phyloP scores from a whole-genome alignment of 495 filamentous ascomycete species.

The Penicillium salamii region DNA sequence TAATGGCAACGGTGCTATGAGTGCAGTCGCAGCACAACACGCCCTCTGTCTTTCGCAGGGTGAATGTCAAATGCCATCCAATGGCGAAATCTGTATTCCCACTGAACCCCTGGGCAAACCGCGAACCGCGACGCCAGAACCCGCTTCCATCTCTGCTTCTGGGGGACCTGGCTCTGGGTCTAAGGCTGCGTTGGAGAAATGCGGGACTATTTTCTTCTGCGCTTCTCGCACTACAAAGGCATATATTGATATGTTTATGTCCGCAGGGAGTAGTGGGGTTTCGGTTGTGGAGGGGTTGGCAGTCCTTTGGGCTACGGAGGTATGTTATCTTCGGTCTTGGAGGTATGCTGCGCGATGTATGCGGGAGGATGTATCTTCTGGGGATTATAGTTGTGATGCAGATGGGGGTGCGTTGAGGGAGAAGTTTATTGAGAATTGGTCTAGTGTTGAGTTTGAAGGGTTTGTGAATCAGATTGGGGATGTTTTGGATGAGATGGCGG shows the following conservation, averaged over 20 bases:
- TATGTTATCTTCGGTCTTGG: constrained; percentile 59
- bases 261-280: constrained; percentile 41
- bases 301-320: constrained; percentile 73
- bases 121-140: too few species aligned
- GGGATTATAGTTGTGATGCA: constrained; percentile 32
- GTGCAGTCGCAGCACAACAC: neutral
- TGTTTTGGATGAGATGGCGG: constrained; percentile 44
- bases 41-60: constrained; percentile 17
- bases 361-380: constrained; percentile 5
- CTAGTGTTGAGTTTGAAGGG: constrained; percentile 52
- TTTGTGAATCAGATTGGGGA: constrained; percentile 50
- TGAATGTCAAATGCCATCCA: constrained; percentile 23
- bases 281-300: constrained; percentile 63
- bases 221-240: constrained; percentile 45
- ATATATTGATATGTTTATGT: constrained; percentile 55
- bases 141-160: too few species aligned
- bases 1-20: neutral
- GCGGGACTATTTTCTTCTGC: constrained; percentile 20
- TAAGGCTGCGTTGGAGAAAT: neutral
- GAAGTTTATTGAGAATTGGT: constrained; percentile 68
- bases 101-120: too few species aligned
- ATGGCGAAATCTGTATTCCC: constrained; percentile 12
- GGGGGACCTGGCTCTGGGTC: too few species aligned
- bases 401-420: constrained; percentile 61
- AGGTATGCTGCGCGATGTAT: constrained; percentile 47